These are phyloP conservation scores for Aspergillus vadensis DNA, from an alignment of 2,329 filamentous ascomycete genomes.

Conservation along the genomic window DNA sequence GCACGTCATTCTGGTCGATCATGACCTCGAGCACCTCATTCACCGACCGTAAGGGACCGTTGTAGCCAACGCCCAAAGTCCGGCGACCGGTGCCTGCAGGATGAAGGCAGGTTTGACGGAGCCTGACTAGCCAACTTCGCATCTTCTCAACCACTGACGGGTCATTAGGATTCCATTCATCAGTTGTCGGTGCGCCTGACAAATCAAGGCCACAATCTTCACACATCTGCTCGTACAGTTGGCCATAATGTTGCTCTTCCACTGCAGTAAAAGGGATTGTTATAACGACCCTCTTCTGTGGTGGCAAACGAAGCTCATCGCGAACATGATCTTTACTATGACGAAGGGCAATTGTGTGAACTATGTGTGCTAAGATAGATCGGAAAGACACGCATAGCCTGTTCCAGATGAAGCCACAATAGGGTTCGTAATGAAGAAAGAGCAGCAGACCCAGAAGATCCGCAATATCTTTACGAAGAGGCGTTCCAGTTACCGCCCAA, in stretches of 20 bases:
- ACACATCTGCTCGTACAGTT: conserved; percentile 74
- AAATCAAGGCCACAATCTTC: conserved; percentile 66
- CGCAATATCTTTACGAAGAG: conserved; percentile 74
- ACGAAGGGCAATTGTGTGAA: conserved; percentile 71
- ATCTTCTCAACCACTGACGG: conserved; percentile 65
- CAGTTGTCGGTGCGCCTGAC: conserved; percentile 62
- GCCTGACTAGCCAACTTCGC: conserved; percentile 73
- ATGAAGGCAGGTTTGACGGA: conserved; percentile 83
- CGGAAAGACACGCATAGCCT: conserved; percentile 64
- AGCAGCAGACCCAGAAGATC: conserved; percentile 80
- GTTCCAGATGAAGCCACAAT: conserved; percentile 70
- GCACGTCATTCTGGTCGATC: conserved; percentile 78
- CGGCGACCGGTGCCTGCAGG: conserved; percentile 69
- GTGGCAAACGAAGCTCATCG: conserved; percentile 74
- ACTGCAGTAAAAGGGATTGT: conserved; percentile 87
- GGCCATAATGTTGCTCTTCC: conserved; percentile 85
- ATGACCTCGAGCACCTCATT: conserved; percentile 85
- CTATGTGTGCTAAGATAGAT: conserved; percentile 66
- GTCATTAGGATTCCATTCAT: conserved; percentile 67
- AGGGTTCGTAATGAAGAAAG: conserved; percentile 79
- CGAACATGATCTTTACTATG: conserved; percentile 84
- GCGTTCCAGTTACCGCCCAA: conserved; percentile 92
- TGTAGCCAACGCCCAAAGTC: conserved; percentile 61
- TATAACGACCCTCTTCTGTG: conserved; percentile 83
- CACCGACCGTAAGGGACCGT: conserved; percentile 73